Conservation (phyloP, 1,284 basidiomycete species). For the Limonomyces culmigenus region DNA sequence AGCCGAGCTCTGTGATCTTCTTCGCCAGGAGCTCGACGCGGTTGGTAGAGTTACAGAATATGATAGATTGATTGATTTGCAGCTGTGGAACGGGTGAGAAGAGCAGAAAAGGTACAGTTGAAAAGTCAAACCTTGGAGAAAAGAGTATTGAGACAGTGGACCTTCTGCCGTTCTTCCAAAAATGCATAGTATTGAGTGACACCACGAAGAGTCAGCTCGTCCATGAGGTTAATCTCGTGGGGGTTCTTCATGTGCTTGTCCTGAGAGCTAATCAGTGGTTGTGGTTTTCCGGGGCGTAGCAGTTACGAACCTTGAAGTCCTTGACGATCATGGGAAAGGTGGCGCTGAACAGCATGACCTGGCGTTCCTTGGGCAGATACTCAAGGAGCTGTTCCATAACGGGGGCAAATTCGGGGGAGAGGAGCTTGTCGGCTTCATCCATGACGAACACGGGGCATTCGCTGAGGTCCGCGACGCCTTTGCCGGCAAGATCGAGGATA, state of each 20-base stretch:
- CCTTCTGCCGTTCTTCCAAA: conserved; percentile 98
- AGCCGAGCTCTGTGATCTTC: conserved; percentile 97
- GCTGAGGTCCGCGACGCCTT: conserved; percentile 86
- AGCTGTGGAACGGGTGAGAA: conserved; percentile 33
- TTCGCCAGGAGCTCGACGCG: conserved; percentile 97
- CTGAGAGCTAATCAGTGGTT: conserved; percentile 20
- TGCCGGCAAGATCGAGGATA: conserved; percentile 89
- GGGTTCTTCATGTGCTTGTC: conserved; percentile 97
- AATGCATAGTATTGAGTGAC: conserved; percentile 99
- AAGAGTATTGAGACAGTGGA: conserved; percentile 94
- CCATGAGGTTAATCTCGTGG: conserved; percentile 99
- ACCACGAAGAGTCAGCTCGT: conserved; percentile 95
- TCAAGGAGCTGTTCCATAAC: conserved; percentile 94
- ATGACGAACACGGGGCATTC: conserved; percentile 94
- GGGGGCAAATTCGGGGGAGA: conserved; percentile 94
- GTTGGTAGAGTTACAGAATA: conserved; percentile 99
- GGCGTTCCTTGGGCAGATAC: conserved; percentile 74
- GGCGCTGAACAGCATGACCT: conserved; percentile 98
- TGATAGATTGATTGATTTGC: conserved; percentile 99
- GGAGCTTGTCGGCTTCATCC: conserved; percentile 98
- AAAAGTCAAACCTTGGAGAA: conserved; percentile 67
- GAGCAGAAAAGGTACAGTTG: conserved; percentile 10
- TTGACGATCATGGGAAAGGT: conserved; percentile 99
- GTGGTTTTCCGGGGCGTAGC: conserved; percentile 1
- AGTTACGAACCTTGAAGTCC: conserved; percentile 74